A percentile compares a stretch with the other conserved stretches of the same genome.
Evolutionary conservation across 1,139 yeast genomes (phyloP).

Genomic region (Kurtzmaniella natalensis): DNA sequence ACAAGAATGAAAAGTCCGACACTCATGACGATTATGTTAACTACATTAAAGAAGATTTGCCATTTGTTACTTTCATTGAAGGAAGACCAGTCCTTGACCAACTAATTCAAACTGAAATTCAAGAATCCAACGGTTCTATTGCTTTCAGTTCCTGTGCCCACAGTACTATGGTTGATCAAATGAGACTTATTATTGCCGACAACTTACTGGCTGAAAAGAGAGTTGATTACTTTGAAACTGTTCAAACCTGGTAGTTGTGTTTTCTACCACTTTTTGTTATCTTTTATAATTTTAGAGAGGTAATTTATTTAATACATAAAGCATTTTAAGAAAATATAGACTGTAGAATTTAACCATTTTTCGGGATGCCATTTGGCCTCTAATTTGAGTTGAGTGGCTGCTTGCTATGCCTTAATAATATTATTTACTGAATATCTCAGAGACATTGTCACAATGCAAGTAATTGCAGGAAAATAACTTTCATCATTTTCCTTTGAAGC

Average conservation of each 20-base stretch:
- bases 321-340: no score
- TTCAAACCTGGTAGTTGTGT: constrained; percentile 31
- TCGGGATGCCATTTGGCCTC: no score
- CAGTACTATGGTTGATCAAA: constrained; percentile 35
- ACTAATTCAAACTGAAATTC: constrained; percentile 31
- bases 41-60: constrained; percentile 16
- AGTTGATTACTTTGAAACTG: constrained; percentile 39
- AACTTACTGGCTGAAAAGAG: constrained; percentile 26
- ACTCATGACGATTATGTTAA: constrained; percentile 14
- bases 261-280: no score
- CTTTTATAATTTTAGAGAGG: no score
- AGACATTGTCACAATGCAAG: no score
- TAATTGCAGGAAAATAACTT: no score
- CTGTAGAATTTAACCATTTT: no score
- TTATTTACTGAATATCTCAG: no score
- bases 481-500: no score
- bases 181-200: constrained; percentile 29
- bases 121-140: constrained; percentile 24
- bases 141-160: constrained; percentile 42
- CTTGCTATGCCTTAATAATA: no score
- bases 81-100: constrained; percentile 39
- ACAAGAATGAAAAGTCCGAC: constrained; percentile 12
- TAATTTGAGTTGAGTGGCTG: no score
- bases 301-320: no score
- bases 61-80: constrained; percentile 27